Evolutionary conservation across 768 basidiomycete species (phyloP).

Genomic region (Podaxis mareebaensis): DNA sequence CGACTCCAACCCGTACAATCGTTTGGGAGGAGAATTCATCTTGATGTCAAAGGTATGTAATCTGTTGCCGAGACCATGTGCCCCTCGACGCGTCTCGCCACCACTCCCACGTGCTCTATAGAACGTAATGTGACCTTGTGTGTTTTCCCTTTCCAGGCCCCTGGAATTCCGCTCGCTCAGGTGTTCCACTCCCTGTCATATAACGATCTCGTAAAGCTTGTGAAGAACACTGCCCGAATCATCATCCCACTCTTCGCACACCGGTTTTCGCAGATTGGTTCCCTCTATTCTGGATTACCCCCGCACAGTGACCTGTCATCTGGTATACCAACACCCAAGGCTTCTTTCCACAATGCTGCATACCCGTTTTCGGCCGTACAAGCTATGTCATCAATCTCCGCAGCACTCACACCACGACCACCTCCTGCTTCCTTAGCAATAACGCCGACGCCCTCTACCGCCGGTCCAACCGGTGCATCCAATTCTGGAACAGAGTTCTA

Average conservation of each 20-base stretch:
- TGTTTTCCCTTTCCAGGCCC: constrained; percentile 47
- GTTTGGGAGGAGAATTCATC: constrained; percentile 83
- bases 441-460: constrained; percentile 19
- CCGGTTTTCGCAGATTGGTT: constrained; percentile 76
- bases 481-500: constrained; percentile 40
- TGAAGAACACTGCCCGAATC: constrained; percentile 68
- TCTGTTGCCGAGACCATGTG: constrained; percentile 1
- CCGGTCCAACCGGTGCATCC: not conserved
- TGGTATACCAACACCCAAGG: constrained; percentile 45
- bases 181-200: constrained; percentile 75
- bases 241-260: constrained; percentile 75
- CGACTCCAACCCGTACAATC: constrained; percentile 83
- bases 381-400: constrained; percentile 30
- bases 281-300: constrained; percentile 61
- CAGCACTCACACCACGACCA: constrained; percentile 23
- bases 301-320: constrained; percentile 32
- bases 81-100: not conserved
- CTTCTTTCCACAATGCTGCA: constrained; percentile 36
- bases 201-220: constrained; percentile 59
- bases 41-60: constrained; percentile 78
- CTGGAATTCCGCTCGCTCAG: constrained; percentile 67
- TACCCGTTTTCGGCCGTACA: constrained; percentile 47
- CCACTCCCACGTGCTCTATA: constrained; percentile 13
- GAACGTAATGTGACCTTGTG: constrained; percentile 22
- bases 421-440: constrained; percentile 28